Evolutionary conservation across 192 early-diverging fungal species (phyloP).

Genomic region (Ambispora gerdemannii): DNA sequence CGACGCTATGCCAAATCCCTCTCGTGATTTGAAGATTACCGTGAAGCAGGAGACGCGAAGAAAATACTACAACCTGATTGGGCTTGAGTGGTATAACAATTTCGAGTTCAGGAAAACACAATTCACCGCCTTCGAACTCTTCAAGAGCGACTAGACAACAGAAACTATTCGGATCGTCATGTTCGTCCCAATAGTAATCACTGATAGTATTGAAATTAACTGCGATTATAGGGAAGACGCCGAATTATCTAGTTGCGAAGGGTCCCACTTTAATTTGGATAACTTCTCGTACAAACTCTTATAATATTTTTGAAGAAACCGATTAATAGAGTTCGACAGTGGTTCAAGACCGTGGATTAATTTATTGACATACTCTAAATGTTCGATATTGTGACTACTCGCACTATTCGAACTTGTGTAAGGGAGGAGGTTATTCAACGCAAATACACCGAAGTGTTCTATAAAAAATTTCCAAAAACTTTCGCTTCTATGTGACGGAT

Average conservation of each 20-base stretch:
- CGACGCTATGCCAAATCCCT: neutral
- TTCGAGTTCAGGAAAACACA: neutral
- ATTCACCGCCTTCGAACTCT: conserved; percentile 13
- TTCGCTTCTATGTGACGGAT: too few relatives aligned
- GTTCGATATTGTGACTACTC: conserved; percentile 1
- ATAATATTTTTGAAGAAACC: conserved; percentile 19
- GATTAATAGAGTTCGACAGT: too few relatives aligned
- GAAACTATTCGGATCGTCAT: conserved; percentile 4
- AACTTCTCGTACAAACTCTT: conserved; percentile 4
- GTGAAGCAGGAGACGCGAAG: too few relatives aligned
- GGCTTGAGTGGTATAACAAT: conserved; percentile 7
- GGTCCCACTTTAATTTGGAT: neutral
- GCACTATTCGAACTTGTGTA: conserved; percentile 12
- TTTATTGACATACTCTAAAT: too few relatives aligned
- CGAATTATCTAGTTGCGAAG: neutral
- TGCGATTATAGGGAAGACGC: conserved; percentile 18
- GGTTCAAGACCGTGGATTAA: too few relatives aligned
- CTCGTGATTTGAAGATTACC: neutral
- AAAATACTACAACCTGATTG: conserved; percentile 4
- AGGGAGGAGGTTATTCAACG: neutral
- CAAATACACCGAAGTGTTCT: conserved; percentile 10
- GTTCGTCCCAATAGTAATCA: conserved; percentile 22
- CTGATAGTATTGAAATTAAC: conserved; percentile 22
- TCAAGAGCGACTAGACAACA: conserved; percentile 12
- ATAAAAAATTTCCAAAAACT: too few relatives aligned